phyloP scores from a whole-genome alignment of 805 yeast genomes.

The Torulaspora franciscae region DNA sequence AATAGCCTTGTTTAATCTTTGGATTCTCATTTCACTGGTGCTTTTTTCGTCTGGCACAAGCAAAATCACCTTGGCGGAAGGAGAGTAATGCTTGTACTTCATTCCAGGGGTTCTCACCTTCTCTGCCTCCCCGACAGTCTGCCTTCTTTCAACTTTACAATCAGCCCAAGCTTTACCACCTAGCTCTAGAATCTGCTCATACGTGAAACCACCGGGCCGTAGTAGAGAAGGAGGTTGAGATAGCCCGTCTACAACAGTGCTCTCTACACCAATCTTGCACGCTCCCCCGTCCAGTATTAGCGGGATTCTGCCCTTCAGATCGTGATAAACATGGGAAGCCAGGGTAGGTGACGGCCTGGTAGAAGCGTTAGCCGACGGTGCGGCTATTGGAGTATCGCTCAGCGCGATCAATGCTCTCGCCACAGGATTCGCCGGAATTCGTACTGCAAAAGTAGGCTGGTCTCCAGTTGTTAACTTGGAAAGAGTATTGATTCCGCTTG shows the following conservation, averaged over 20 bases:
- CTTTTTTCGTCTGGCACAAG: slow-evolving; percentile 51
- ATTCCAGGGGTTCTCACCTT: slow-evolving; percentile 91
- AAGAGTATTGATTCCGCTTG: slow-evolving; percentile 42
- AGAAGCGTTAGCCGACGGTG: slow-evolving; percentile 96
- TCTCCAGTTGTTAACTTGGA: slow-evolving; percentile 78
- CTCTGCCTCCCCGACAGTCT: slow-evolving; percentile 56
- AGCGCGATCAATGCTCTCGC: slow-evolving; percentile 86
- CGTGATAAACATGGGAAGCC: slow-evolving; percentile 81
- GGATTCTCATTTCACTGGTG: slow-evolving; percentile 11
- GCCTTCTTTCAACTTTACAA: slow-evolving; percentile 58
- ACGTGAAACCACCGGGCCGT: slow-evolving; percentile 90
- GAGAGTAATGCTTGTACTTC: slow-evolving; percentile 96
- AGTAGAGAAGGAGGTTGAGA: slow-evolving; percentile 78
- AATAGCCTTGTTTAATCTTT: slow-evolving; percentile 32
- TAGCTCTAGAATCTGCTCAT: slow-evolving; percentile 59
- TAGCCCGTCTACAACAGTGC: slow-evolving; percentile 91
- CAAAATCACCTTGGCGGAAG: slow-evolving; percentile 73
- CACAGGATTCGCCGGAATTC: slow-evolving; percentile 81
- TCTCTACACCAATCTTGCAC: slow-evolving; percentile 84
- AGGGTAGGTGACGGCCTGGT: slow-evolving; percentile 91
- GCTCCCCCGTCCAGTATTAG: slow-evolving; percentile 86
- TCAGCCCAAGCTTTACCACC: slow-evolving; percentile 71
- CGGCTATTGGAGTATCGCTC: slow-evolving; percentile 87
- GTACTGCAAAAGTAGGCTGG: slow-evolving; percentile 86
- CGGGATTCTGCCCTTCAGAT: slow-evolving; percentile 75